Base-by-base conservation (phyloP, 129 eudicot species). In the Gnaphalium uliginosum region DNA sequence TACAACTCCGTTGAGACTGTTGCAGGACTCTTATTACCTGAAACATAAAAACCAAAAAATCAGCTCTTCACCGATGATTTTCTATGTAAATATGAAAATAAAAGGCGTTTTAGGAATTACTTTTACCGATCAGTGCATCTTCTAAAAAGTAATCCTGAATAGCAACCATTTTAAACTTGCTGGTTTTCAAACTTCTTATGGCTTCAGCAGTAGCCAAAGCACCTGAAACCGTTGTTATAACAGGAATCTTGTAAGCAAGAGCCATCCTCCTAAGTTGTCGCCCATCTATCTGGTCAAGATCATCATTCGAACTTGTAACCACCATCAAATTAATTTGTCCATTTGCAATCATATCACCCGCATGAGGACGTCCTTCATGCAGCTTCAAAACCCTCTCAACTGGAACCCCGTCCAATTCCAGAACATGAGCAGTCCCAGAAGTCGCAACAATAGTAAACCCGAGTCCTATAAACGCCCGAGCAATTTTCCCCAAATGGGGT, bases 291-390 rank as follows among this genome's bases (percentile, higher is more conserved):
- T 89, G 90, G 75, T 94, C 99, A 69, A 87, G 86, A 25, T 70
- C 81, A 75, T 94, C 99, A 30, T 92, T 90, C 0, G 99, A 91
- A 61, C 97, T 94, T 0, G 99, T 94, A 57, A 94, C 84, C 81
- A 94, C 96, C 92, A 94, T 94, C 78, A 94, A 66, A 50, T 94
- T 90, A 74, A 94, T 94, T 66, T 89, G 84, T 51, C 99, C 96
- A 54, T 94, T 94, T 23, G 99, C 88, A 66, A 94, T 27, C 96
- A 94, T 91, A 74, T 94, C 97, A 57, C 87, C 96, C 0, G 96
- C 93, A 76, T 94, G 96, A 0, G 99, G 99, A 71, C 97, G 78
- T 19, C 99, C 99, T 81, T 94, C 99, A 68, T 94, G 99, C 84
- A 94, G 64, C 84, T 94, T 94, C 80, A 94, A 65, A 19, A 94